phyloP scores from a whole-genome alignment of 2,329 filamentous ascomycete species.

The Talaromyces piceae region DNA sequence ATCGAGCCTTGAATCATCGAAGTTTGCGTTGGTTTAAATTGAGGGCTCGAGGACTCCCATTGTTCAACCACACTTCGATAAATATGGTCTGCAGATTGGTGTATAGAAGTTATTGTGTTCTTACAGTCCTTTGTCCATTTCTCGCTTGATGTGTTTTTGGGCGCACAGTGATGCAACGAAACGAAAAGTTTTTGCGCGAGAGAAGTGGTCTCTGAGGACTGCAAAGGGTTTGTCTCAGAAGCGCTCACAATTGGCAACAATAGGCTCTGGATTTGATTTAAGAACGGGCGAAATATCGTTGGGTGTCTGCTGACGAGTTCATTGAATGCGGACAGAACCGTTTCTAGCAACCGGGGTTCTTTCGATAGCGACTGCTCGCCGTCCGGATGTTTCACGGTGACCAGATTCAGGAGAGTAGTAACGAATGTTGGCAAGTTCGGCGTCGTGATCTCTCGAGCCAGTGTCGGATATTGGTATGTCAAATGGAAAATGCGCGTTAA shows the following conservation, averaged over 20 bases:
- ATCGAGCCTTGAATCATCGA: conserved; percentile 29
- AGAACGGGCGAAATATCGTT: conserved; percentile 72
- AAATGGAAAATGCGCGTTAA: conserved; percentile 77
- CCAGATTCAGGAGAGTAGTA: conserved; percentile 62
- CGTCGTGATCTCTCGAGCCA: conserved; percentile 81
- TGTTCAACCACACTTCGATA: conserved; percentile 74
- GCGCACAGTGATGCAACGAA: conserved; percentile 69
- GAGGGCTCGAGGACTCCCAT: conserved; percentile 62
- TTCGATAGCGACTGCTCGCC: conserved; percentile 15
- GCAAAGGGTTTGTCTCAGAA: conserved; percentile 44
- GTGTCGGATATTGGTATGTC: conserved; percentile 71
- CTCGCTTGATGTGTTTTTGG: conserved; percentile 67
- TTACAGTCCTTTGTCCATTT: conserved; percentile 69
- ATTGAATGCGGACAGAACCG: conserved; percentile 63
- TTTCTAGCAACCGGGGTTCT: conserved; percentile 51
- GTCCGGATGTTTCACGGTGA: conserved; percentile 38
- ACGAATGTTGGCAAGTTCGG: conserved; percentile 70
- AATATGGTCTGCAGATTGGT: conserved; percentile 65
- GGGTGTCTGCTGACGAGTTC: conserved; percentile 72
- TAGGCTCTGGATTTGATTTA: conserved; percentile 58
- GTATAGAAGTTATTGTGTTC: conserved; percentile 55
- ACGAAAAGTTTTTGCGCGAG: conserved; percentile 60
- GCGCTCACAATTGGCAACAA: conserved; percentile 57
- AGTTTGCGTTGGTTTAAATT: conserved; percentile 23
- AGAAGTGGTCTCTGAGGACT: conserved; percentile 47